phyloP scores from a whole-genome alignment of 441 rosid species.

The Pelargonium fulgidum region DNA sequence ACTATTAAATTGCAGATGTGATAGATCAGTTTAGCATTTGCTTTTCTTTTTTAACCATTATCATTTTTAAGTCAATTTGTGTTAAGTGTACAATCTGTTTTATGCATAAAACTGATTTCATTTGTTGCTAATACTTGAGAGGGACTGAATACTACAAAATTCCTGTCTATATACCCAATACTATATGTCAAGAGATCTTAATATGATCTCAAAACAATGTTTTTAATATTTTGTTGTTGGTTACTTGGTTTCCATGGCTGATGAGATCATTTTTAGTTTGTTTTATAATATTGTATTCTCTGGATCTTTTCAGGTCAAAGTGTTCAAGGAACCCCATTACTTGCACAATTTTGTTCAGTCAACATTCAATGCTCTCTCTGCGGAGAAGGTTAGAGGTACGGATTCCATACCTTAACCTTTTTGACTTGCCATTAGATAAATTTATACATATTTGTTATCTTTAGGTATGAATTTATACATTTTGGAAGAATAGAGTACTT shows the following conservation, averaged over 20 bases:
- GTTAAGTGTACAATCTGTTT: neutral
- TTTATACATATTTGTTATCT: neutral
- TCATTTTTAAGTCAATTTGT: neutral
- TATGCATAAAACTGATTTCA: neutral
- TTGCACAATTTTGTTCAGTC: slow-evolving; percentile 80
- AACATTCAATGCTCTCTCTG: slow-evolving; percentile 75
- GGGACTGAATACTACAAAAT: no score
- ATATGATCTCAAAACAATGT: neutral
- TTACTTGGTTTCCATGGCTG: neutral
- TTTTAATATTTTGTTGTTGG: neutral
- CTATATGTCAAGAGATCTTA: neutral
- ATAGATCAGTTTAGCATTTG: neutral
- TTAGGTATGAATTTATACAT: neutral
- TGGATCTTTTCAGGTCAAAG: slow-evolving; percentile 66
- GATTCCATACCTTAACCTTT: neutral
- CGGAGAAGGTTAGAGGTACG: slow-evolving; percentile 72
- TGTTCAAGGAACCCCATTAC: slow-evolving; percentile 76
- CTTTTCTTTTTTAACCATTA: neutral
- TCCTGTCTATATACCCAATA: neutral
- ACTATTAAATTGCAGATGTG: neutral
- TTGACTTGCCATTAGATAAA: no score
- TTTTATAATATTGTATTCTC: slow-evolving; percentile 2
- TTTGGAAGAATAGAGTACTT: neutral
- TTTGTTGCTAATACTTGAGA: no score
- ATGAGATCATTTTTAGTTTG: neutral